Conservation (phyloP, 2,329 filamentous ascomycete species). For the Apiospora rasikravindrae region DNA sequence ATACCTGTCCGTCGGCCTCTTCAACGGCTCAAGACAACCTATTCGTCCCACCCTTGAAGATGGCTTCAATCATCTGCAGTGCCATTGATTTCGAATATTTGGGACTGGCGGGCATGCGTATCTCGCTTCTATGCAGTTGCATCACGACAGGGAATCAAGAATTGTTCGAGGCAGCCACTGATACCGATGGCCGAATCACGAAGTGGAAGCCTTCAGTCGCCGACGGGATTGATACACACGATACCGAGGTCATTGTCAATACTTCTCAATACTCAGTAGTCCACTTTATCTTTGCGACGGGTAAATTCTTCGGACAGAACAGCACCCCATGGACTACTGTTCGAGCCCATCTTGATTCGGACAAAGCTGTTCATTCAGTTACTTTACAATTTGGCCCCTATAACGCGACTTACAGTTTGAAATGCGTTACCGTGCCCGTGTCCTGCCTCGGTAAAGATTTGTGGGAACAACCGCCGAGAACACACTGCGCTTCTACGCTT, state of each 20-base stretch:
- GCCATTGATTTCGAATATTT: neutral
- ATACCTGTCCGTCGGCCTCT: neutral
- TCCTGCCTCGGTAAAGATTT: neutral
- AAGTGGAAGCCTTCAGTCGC: neutral
- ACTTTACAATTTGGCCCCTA: neutral
- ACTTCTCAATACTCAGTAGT: neutral
- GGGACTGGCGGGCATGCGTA: neutral
- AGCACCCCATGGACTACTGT: neutral
- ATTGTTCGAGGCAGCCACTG: neutral
- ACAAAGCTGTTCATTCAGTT: neutral
- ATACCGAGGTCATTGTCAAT: neutral
- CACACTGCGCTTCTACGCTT: neutral
- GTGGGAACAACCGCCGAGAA: neutral
- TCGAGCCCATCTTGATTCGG: neutral
- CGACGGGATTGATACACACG: neutral
- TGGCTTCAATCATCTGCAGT: neutral
- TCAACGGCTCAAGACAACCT: neutral
- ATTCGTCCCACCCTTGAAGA: neutral
- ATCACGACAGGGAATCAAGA: neutral
- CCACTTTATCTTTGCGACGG: neutral
- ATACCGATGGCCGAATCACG: neutral
- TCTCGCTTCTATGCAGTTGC: neutral
- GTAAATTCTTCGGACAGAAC: neutral
- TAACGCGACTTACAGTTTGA: neutral
- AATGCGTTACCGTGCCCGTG: neutral